phyloP scores from a whole-genome alignment of 2,329 filamentous ascomycete species.

The Epichloe scottii region DNA sequence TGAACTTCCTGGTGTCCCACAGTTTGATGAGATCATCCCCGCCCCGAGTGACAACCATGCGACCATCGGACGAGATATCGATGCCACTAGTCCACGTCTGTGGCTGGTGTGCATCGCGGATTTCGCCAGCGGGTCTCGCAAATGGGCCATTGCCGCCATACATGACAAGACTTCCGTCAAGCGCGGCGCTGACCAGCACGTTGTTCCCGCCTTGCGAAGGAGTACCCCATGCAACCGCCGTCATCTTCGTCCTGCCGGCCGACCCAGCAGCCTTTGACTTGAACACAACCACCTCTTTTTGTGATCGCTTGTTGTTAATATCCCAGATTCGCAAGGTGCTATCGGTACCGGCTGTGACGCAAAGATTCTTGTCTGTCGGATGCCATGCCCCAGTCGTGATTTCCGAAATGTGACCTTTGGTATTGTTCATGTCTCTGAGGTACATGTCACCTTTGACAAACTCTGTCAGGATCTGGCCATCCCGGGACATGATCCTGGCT shows the following conservation, averaged over 20 bases:
- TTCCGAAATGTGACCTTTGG: constrained; percentile 91
- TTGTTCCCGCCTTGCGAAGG: constrained; percentile 66
- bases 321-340: constrained; percentile 97
- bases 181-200: constrained; percentile 66
- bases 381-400: constrained; percentile 85
- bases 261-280: constrained; percentile 83
- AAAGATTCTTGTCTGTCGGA: constrained; percentile 71
- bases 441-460: constrained; percentile 99
- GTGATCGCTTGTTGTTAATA: constrained; percentile 75
- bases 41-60: constrained; percentile 80
- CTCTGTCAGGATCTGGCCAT: constrained; percentile 74
- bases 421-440: constrained; percentile 90
- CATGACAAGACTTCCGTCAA: constrained; percentile 86
- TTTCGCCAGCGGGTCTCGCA: constrained; percentile 67
- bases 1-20: constrained; percentile 96
- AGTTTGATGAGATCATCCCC: constrained; percentile 89
- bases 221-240: constrained; percentile 75
- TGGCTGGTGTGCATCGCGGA: constrained; percentile 67
- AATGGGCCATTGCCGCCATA: constrained; percentile 85
- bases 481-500: constrained; percentile 76
- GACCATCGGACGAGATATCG: constrained; percentile 81
- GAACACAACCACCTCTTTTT: constrained; percentile 91
- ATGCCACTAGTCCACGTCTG: constrained; percentile 88
- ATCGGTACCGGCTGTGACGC: constrained; percentile 85
- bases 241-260: constrained; percentile 88